Conservation (phyloP, 495 filamentous ascomycete genomes). For the Annulohypoxylon maeteangense region DNA sequence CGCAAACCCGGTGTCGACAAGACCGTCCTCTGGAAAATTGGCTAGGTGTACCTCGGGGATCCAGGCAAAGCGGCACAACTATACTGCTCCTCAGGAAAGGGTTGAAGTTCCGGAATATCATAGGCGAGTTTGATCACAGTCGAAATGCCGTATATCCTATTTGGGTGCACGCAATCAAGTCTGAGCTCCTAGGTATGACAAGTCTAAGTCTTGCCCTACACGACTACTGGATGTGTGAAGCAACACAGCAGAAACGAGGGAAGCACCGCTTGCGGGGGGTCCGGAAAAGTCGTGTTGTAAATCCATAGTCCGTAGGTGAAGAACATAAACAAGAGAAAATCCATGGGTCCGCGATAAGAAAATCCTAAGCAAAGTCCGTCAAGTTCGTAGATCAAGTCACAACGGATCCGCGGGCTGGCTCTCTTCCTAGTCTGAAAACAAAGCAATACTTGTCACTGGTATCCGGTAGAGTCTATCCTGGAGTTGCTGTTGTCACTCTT, state of each 20-base stretch:
- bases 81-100: constrained; percentile 17
- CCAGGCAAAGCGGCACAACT: constrained; percentile 10
- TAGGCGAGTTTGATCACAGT: constrained; percentile 17
- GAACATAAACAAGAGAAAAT: constrained; percentile 39
- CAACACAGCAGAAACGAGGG: constrained; percentile 44
- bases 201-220: constrained; percentile 34
- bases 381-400: constrained; percentile 38
- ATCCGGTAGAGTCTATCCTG: constrained; percentile 23
- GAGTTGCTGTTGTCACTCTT: constrained; percentile 42
- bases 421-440: constrained; percentile 21
- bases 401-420: constrained; percentile 19
- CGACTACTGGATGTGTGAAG: constrained; percentile 40
- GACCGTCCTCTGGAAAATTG: constrained; percentile 10
- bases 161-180: constrained; percentile 17
- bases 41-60: constrained; percentile 15
- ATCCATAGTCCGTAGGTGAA: constrained; percentile 9
- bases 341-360: constrained; percentile 27
- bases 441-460: constrained; percentile 36
- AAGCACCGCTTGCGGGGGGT: constrained; percentile 26
- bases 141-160: constrained; percentile 33
- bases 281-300: constrained; percentile 21
- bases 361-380: constrained; percentile 22
- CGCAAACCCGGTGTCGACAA: constrained; percentile 20
- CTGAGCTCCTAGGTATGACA: constrained; percentile 21
- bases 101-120: not conserved